Conservation (phyloP, 192 early-diverging fungal genomes). For the Podila verticillata region DNA sequence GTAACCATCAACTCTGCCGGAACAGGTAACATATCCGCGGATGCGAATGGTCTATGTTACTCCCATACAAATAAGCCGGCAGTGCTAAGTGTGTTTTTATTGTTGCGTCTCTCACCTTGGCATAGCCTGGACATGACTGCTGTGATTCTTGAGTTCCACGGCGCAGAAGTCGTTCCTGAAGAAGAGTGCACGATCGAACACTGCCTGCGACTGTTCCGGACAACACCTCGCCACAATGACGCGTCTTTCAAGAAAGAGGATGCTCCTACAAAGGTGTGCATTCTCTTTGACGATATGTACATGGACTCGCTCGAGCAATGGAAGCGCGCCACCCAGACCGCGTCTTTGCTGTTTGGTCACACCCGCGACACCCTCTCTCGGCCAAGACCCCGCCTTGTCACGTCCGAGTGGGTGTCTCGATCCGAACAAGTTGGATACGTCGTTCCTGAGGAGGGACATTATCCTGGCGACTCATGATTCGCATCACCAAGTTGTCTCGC, state of each 20-base stretch:
- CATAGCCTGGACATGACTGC: conserved; percentile 23
- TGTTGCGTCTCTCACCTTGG: neutral
- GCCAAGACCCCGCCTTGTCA: conserved; percentile 30
- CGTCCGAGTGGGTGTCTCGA: conserved; percentile 32
- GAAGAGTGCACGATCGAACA: conserved; percentile 33
- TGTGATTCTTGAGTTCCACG: conserved; percentile 21
- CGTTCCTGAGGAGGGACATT: conserved; percentile 36
- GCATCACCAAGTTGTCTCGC: no score
- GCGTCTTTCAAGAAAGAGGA: neutral
- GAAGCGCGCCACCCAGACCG: conserved; percentile 24
- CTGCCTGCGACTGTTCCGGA: conserved; percentile 24
- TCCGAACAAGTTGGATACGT: conserved; percentile 22
- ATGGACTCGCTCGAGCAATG: conserved; percentile 34
- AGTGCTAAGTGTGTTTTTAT: neutral
- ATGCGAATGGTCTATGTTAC: neutral
- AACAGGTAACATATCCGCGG: conserved; percentile 13
- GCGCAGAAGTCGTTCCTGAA: conserved; percentile 23
- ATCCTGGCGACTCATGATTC: conserved; percentile 3
- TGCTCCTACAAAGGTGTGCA: conserved; percentile 10
- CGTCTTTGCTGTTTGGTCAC: conserved; percentile 13
- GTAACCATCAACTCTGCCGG: conserved; percentile 20
- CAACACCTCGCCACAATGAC: neutral
- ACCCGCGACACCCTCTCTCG: conserved; percentile 14
- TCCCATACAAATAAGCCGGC: neutral
- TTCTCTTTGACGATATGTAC: conserved; percentile 38